Evolutionary conservation across 768 basidiomycete genomes (phyloP).

Genomic region (Serendipita indica): DNA sequence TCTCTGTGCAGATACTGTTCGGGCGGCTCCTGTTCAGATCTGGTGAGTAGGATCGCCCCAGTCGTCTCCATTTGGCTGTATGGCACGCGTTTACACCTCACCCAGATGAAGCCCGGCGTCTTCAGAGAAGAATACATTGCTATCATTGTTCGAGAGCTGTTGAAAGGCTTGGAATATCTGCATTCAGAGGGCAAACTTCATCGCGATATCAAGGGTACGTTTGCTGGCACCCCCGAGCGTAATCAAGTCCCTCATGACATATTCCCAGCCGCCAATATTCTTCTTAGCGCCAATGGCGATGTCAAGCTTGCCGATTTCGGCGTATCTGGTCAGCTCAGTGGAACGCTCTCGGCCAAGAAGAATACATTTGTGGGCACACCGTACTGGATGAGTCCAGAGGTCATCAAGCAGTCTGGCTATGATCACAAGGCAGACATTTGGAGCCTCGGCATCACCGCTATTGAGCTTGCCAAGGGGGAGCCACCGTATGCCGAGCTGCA

Average conservation of each 20-base stretch:
- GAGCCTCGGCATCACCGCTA: constrained; percentile 94
- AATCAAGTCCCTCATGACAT: background rate
- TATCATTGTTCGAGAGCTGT: constrained; percentile 83
- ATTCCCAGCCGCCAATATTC: constrained; percentile 72
- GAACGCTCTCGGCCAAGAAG: constrained; percentile 85
- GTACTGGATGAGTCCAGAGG: constrained; percentile 99
- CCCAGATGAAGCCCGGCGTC: constrained; percentile 95
- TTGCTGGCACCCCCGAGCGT: constrained; percentile 11
- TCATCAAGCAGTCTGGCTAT: constrained; percentile 98
- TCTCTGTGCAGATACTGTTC: constrained; percentile 64
- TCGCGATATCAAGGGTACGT: constrained; percentile 92
- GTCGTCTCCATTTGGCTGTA: constrained; percentile 14
- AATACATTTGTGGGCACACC: constrained; percentile 97
- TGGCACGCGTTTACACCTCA: background rate
- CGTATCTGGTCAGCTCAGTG: constrained; percentile 92
- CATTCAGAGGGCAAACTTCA: constrained; percentile 95
- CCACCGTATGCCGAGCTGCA: constrained; percentile 97
- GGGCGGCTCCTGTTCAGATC: constrained; percentile 92
- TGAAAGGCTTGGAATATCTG: constrained; percentile 87
- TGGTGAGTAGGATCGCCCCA: constrained; percentile 36
- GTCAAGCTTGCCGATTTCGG: constrained; percentile 97
- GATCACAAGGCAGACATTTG: constrained; percentile 99
- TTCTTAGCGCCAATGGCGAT: constrained; percentile 81
- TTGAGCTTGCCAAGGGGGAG: constrained; percentile 93
- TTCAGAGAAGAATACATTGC: constrained; percentile 99